Percentiles rank a stretch among this genome's conserved stretches.
Conservation (phyloP, 2,329 filamentous ascomycete species). For the Cordyceps cicadae region DNA sequence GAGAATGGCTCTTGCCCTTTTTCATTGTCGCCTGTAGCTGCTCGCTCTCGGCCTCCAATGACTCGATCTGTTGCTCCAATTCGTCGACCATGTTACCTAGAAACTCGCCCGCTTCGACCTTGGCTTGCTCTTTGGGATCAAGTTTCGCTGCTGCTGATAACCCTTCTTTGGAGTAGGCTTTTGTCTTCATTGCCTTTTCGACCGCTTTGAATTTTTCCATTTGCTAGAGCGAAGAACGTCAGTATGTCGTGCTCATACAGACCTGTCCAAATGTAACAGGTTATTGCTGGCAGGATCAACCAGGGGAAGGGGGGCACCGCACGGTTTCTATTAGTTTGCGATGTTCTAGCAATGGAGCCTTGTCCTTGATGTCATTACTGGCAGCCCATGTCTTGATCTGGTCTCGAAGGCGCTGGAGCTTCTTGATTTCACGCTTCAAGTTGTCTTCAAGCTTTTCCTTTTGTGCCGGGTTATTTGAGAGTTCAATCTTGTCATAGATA, state of each 20-base stretch:
- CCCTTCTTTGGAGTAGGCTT: constrained; percentile 97
- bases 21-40: constrained; percentile 80
- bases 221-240: constrained; percentile 50
- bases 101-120: constrained; percentile 81
- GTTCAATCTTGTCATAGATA: constrained; percentile 97
- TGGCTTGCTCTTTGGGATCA: constrained; percentile 96
- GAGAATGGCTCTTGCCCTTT: constrained; percentile 81
- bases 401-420: constrained; percentile 91
- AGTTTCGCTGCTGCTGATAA: constrained; percentile 84
- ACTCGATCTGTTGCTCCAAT: constrained; percentile 87
- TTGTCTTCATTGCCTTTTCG: constrained; percentile 99
- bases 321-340: constrained; percentile 97
- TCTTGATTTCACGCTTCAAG: constrained; percentile 99
- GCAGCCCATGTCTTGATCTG: constrained; percentile 99
- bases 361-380: constrained; percentile 99
- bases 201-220: constrained; percentile 99
- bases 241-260: not conserved
- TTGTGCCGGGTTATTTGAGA: constrained; percentile 84
- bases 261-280: not conserved
- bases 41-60: constrained; percentile 83
- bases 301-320: constrained; percentile 27
- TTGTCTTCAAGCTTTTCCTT: constrained; percentile 98
- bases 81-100: constrained; percentile 81
- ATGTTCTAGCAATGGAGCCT: constrained; percentile 87
- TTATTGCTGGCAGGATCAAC: not conserved